Percentiles rank a stretch among this genome's conserved stretches.
phyloP scores from a whole-genome alignment of 2,329 filamentous ascomycete species.

The Aspergillus ustus region DNA sequence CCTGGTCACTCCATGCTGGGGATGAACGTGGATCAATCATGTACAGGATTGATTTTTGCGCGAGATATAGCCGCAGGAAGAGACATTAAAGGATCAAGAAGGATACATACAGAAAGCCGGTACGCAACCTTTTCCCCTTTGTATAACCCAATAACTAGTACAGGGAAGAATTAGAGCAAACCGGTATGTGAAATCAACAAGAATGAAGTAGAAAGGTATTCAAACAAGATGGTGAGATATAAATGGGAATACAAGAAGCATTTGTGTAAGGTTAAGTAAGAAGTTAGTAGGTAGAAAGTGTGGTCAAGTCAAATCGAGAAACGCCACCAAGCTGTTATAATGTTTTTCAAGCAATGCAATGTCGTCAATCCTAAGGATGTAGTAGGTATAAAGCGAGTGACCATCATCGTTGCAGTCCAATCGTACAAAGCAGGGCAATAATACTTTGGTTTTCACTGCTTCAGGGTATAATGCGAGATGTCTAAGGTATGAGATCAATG shows the following conservation, averaged over 20 bases:
- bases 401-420: constrained; percentile 8
- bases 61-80: neutral
- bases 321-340: constrained; percentile 24
- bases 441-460: neutral
- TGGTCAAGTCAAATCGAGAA: constrained; percentile 10
- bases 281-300: constrained; percentile 4
- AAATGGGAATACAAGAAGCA: constrained; percentile 21
- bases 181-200: neutral
- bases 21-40: neutral
- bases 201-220: constrained; percentile 9
- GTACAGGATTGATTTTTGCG: neutral
- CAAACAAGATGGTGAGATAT: constrained; percentile 7
- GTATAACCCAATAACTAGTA: neutral
- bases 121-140: neutral
- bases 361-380: constrained; percentile 26
- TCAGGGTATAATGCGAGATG: constrained; percentile 4
- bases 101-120: neutral
- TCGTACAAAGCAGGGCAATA: neutral
- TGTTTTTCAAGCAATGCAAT: constrained; percentile 18
- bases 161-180: neutral
- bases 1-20: neutral
- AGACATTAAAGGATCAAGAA: neutral
- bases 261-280: constrained; percentile 13
- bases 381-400: constrained; percentile 17
- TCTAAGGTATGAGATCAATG: constrained; percentile 53